A percentile compares a stretch with the other conserved stretches of the same genome.
phyloP scores from a whole-genome alignment of 139 green algal species.

The Volvox reticuliferus region DNA sequence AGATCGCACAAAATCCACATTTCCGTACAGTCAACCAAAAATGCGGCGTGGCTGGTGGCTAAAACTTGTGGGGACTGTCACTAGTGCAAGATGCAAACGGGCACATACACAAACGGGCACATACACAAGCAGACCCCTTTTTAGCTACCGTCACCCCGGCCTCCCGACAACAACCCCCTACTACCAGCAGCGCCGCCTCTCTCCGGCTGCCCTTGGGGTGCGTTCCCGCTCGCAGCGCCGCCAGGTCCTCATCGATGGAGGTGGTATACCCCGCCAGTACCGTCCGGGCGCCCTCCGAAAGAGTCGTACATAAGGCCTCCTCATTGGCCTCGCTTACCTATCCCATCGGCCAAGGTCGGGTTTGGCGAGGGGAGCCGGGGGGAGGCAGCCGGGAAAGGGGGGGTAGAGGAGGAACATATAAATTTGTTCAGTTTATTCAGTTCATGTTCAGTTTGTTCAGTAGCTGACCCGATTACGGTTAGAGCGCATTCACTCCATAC shows the following conservation, averaged over 20 bases:
- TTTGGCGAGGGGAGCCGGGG: background rate
- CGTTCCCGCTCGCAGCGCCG: constrained; percentile 45
- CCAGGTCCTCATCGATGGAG: constrained; percentile 78
- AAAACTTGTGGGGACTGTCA: too few species aligned
- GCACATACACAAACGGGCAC: too few species aligned
- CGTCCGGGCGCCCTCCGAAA: constrained; percentile 69
- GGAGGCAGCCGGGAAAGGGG: background rate
- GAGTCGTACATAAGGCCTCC: constrained; percentile 81
- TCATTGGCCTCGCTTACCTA: constrained; percentile 82
- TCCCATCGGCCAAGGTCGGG: background rate
- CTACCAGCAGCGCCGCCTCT: constrained; percentile 67
- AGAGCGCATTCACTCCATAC: too few species aligned
- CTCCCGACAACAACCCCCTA: background rate
- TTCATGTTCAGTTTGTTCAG: too few species aligned
- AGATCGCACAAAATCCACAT: too few species aligned
- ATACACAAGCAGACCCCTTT: too few species aligned
- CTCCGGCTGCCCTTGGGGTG: constrained; percentile 54
- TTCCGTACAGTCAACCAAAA: too few species aligned
- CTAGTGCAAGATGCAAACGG: too few species aligned
- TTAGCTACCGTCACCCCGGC: too few species aligned
- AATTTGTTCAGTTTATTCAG: too few species aligned
- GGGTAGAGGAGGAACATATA: background rate
- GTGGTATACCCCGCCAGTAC: constrained; percentile 71
- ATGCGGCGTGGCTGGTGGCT: too few species aligned
- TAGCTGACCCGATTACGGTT: too few species aligned